Base-by-base conservation (phyloP, 2,329 filamentous ascomycete species). In the Monosporascus sp. region DNA sequence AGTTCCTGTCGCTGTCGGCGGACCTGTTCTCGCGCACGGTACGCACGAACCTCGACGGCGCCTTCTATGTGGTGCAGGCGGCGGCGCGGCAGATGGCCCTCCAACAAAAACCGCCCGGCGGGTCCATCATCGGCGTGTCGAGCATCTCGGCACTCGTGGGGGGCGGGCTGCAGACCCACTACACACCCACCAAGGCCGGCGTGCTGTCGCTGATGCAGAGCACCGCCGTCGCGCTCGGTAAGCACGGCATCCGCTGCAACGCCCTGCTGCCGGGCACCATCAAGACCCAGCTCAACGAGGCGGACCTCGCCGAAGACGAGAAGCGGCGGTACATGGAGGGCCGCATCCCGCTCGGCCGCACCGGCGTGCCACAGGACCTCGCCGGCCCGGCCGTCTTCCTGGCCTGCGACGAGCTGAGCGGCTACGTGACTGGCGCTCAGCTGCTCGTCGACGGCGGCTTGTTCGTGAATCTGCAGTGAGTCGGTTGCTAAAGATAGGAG, bases 131-230 rank as follows among this genome's bases (percentile, higher is more conserved):
- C 59, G 88, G 82, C 51, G 77, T 92, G 39, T 86, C 82, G 7
- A 88, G 83, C 59, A 89, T 91, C 64, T 84, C 80, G 18, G 88
- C 88, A 0, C 79, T 91, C 14, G 87, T 91, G 0, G 90, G 90
- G 38, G 90, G 90, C 44, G 88, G 85, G 0, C 75, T 79, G 47
- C 90, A 95, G 73, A 85, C 83, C 25, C 90, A 96, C 67, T 96
- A 95, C 71, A 95, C 90, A 17, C 89, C 90, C 9, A 95, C 90
- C 17, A 96, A 96, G 70, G 90, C 90, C 0, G 90, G 89, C 2
- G 80, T 96, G 3, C 67, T 89, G 38, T 88, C 83, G 47, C 76
- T 96, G 45, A 94, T 95, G 82, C 90, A 96, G 74, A 90, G 85
- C 58, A 84, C 83, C 38, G 90, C 90, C 0, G 87, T 89, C 37